Evolutionary conservation across 2,329 filamentous ascomycete genomes (phyloP).

Genomic region (Penicillium brasilianum): DNA sequence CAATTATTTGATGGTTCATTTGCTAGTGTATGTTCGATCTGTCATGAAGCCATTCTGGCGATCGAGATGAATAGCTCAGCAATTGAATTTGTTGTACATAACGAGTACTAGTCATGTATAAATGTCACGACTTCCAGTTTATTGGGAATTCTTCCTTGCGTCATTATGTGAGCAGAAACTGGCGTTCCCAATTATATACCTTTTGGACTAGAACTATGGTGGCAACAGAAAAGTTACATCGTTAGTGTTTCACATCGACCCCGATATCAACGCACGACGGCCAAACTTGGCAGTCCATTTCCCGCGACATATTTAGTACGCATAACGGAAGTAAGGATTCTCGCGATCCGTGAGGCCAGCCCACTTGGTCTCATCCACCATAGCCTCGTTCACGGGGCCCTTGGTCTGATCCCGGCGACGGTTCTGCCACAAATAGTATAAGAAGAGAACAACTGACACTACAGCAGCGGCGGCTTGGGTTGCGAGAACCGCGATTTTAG

Average conservation of each 20-base stretch:
- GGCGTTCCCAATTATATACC: background rate
- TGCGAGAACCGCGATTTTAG: slow-evolving; percentile 49
- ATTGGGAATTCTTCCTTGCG: background rate
- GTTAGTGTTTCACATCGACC: background rate
- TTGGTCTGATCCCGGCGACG: slow-evolving; percentile 29
- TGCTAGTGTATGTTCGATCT: slow-evolving; percentile 41
- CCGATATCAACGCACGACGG: background rate
- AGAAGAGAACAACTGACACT: slow-evolving; percentile 36
- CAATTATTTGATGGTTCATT: slow-evolving; percentile 44
- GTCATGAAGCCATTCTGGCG: slow-evolving; percentile 39
- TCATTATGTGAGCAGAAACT: background rate
- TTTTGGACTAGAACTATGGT: background rate
- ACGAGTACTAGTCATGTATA: too few relatives aligned
- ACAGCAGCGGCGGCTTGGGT: slow-evolving; percentile 41
- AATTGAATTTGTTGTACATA: too few relatives aligned
- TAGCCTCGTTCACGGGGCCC: slow-evolving; percentile 21
- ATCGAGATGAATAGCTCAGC: slow-evolving; percentile 23
- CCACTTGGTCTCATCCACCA: slow-evolving; percentile 35
- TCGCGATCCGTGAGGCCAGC: slow-evolving; percentile 43
- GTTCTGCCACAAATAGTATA: slow-evolving; percentile 41
- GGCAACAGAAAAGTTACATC: background rate
- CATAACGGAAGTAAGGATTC: slow-evolving; percentile 42
- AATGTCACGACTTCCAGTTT: too few relatives aligned
- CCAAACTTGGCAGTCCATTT: background rate
- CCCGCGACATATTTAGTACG: slow-evolving; percentile 33